Base-by-base conservation (phyloP, 208 protist genomes). In the Trypanosoma cruzi region DNA sequence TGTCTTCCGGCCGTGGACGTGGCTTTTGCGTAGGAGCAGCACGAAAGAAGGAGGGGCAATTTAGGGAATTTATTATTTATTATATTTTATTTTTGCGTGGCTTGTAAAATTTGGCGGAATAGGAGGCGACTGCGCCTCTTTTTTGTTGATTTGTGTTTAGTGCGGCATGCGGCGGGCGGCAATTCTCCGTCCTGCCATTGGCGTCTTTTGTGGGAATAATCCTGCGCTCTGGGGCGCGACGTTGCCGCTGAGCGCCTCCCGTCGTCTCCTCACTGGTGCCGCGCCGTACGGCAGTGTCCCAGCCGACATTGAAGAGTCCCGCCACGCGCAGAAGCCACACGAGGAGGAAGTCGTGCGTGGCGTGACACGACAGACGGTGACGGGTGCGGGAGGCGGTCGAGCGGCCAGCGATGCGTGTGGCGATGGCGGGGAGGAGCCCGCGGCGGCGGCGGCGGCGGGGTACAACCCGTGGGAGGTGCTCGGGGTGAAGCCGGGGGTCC, bases 391-490 rank as follows among this genome's bases (percentile, higher is more conserved):
- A n/a, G n/a, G n/a, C n/a, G n/a, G n/a, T n/a, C n/a, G n/a, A n/a
- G n/a, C n/a, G n/a, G n/a, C n/a, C n/a, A n/a, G n/a, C n/a, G n/a
- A n/a, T n/a, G n/a, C n/a, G n/a, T n/a, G 22, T 50, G 13, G 13
- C 26, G 6, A 13, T 5, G 28, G 31, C 36, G 42, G 31, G 28
- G 60, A 61, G 14, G 71, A 54, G 5, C 73, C 62, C 0, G 72
- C 29, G 0, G 37, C 32, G 16, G n/a, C 34, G 18, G 79, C 81
- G 42, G 84, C 83, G 2, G 73, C 64, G 26, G 87, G 81, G n/a
- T 96, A 96, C 81, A 86, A 94, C 68, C 91, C 91, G 24, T 96
- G 88, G 87, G 77, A 82, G 53, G 88, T 96, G 55, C 79, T 96
- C 20, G 88, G 88, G 16, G 68, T 96, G 50, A 85, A 88, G 74